Base-by-base conservation (phyloP, 2,329 filamentous ascomycete genomes). In the Bipolaris cookei region DNA sequence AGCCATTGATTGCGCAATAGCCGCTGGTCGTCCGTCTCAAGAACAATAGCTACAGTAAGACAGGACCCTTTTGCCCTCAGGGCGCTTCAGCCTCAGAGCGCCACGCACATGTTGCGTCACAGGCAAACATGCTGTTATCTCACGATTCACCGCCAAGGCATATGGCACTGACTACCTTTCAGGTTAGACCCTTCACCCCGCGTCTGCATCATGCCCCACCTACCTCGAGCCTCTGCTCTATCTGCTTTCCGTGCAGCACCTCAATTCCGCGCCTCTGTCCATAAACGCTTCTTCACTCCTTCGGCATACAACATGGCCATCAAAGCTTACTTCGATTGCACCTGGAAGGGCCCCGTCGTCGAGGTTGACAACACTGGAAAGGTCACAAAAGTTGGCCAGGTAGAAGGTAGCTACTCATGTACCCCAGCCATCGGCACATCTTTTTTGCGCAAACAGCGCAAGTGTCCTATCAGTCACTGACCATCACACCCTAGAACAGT, bases 281-380 rank as follows among this genome's bases (percentile, higher is more conserved):
- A 69, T 72, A 76, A 73, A 70, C 79, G 84, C 77, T 78, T 79
- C 66, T 89, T 88, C 76, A 82, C 84, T 77, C 82, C 86, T 73
- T 83, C 90, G 77, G 80, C 88, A 74, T 81, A 85, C 83, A 88
- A 84, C 79, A 97, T 96, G 92, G 81, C 83, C 76, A 80, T 86
- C 78, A 87, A 89, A 78, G 87, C 87, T 82, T 91, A 81, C 83
- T 92, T 94, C 82, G 89, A 93, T 63, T 75, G 90, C 63, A 60
- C 70, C 60, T 91, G 89, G 89, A 82, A 87, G 75, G 90, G 90
- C 65, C 90, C 90, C 64, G 82, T 87, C 76, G 69, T 96, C 68
- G 81, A 90, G 76, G 82, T 82, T 77, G 81, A 83, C 77, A 81
- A 79, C 76, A 76, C 77, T 59, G 79, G 84, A 68, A 89, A 86